These are phyloP conservation scores for Tetrastigma voinierianum DNA, from an alignment of 164 flowering plant species.

Conservation along the genomic window DNA sequence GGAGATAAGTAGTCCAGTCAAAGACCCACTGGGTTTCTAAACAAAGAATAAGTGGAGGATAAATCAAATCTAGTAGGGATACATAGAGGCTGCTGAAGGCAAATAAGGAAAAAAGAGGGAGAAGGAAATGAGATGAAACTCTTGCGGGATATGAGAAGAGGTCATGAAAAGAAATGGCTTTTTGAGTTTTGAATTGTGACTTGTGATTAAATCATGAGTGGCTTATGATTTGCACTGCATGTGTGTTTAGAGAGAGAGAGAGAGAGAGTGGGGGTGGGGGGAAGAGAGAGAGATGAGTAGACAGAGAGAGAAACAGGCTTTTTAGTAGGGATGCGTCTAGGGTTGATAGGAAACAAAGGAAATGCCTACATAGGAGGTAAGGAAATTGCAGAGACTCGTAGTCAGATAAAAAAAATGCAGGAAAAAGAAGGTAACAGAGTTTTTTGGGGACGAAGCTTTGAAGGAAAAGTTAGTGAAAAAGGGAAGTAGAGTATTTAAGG, in stretches of 20 bases:
- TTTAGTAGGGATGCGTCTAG: conserved; percentile 24
- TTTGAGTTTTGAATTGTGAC: conserved; percentile 8
- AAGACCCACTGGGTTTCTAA: conserved; percentile 1
- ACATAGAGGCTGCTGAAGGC: not conserved
- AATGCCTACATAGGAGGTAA: conserved; percentile 4
- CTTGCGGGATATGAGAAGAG: conserved; percentile 7
- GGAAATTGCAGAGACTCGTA: conserved; percentile 14
- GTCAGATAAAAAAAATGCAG: conserved; percentile 19
- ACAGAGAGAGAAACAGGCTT: conserved; percentile 17
- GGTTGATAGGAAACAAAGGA: conserved; percentile 16
- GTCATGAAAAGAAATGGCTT: conserved; percentile 2
- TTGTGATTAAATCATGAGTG: conserved; percentile 80
- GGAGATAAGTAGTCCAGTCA: conserved; percentile 17
- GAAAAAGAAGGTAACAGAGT: conserved; percentile 17
- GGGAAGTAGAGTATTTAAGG: conserved; percentile 44
- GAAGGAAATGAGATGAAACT: not conserved
- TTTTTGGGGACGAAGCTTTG: conserved; percentile 33
- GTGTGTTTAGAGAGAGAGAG: conserved; percentile 21
- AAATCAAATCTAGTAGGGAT: not conserved
- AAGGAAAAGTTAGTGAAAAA: conserved; percentile 43
- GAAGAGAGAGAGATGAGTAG: conserved; percentile 12
- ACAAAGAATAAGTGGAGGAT: not conserved
- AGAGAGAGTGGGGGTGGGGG: conserved; percentile 5
- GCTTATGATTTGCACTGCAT: conserved; percentile 77
- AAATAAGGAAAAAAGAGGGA: conserved; percentile 9